Evolutionary conservation across 148 eudicot genomes (phyloP), one percentile per base, ranked within the genome.

Genomic region (Rhododendron mucronatum): DNA sequence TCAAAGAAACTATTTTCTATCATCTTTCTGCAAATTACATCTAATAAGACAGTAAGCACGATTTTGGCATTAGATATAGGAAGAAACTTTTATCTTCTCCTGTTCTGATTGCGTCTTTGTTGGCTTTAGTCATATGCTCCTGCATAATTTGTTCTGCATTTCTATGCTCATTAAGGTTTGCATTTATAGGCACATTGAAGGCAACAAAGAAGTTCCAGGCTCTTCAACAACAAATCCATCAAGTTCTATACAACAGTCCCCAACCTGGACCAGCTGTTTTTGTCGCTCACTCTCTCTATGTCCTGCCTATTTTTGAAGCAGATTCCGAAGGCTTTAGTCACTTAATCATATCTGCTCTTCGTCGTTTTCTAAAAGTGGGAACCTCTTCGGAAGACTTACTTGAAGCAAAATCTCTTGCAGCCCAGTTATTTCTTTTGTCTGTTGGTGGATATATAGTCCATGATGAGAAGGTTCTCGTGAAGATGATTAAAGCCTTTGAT

Each of bases 301-400:
- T 93, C 33, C 83, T 95, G 90, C 99, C 98, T 78, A 84, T 95
- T 47, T 93, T 93, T 86, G 96, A 94, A 47, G 88, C 91, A 84
- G 69, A 91, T 87, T 90, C 93, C 86, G 98, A 93, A 14, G 99
- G 99, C 76, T 91, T 95, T 86, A 89, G 98, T 90, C 98, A 95
- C 86, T 89, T 97, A 88, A 82, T 97, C 84, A 87, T 94, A 88
- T 91, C 98, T 76, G 91, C 94, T 84, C 91, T 97, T 84, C 92
- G 93, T 63, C 94, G 92, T 86, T 92, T 88, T 81, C 80, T 93
- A 79, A 93, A 93, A 93, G 71, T 51, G 44, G 88, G 90, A 83
- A 89, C 81, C 71, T 78, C 88, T 71, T 28, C 89, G 11, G 86
- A 87, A 85, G 98, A 95, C 87, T 69, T 90, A 15, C 65, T 59